A percentile compares a stretch with the other conserved stretches of the same genome.
These are phyloP conservation scores for Cyberlindnera samutprakarnensis DNA, from an alignment of 805 yeast genomes.

Conservation along the genomic window DNA sequence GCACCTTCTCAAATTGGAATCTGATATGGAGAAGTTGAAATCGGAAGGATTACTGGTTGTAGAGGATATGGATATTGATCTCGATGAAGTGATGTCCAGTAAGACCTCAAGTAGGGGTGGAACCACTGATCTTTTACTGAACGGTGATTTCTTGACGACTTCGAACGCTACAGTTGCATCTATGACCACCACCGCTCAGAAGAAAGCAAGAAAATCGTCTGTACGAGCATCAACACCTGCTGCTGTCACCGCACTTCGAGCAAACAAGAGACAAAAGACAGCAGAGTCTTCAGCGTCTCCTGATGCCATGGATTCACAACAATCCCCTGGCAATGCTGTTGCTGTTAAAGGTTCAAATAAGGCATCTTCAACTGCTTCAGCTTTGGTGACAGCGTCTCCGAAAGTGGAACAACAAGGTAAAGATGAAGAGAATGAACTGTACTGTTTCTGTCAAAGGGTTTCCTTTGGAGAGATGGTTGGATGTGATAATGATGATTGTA, in stretches of 20 bases:
- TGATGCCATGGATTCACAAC: slow-evolving; percentile 3
- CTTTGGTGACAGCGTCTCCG: slow-evolving; percentile 1
- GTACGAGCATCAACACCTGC: slow-evolving; percentile 8
- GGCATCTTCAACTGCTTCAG: slow-evolving; percentile 1
- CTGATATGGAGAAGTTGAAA: slow-evolving; percentile 69
- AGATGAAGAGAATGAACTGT: slow-evolving; percentile 60
- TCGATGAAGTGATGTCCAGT: slow-evolving; percentile 28
- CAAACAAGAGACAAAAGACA: slow-evolving; percentile 17
- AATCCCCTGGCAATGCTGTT: not conserved
- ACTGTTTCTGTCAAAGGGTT: slow-evolving; percentile 90
- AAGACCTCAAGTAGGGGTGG: slow-evolving; percentile 24
- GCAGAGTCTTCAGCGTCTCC: slow-evolving; percentile 16
- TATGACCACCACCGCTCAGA: slow-evolving; percentile 6
- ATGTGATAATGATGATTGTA: slow-evolving; percentile 86
- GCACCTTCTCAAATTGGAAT: slow-evolving; percentile 66
- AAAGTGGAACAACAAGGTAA: slow-evolving; percentile 22
- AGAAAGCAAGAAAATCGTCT: slow-evolving; percentile 1
- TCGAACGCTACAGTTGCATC: not conserved
- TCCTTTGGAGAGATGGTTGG: slow-evolving; percentile 97
- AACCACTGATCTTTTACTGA: slow-evolving; percentile 9
- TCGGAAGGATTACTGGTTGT: slow-evolving; percentile 69
- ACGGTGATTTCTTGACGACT: not conserved
- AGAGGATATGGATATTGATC: slow-evolving; percentile 29
- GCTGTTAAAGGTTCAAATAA: not conserved
- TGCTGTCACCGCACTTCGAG: slow-evolving; percentile 7